A percentile compares a stretch with the other conserved stretches of the same genome.
Evolutionary conservation across 2,329 filamentous ascomycete genomes (phyloP).

Genomic region (Ploettnerulaceae sp.): DNA sequence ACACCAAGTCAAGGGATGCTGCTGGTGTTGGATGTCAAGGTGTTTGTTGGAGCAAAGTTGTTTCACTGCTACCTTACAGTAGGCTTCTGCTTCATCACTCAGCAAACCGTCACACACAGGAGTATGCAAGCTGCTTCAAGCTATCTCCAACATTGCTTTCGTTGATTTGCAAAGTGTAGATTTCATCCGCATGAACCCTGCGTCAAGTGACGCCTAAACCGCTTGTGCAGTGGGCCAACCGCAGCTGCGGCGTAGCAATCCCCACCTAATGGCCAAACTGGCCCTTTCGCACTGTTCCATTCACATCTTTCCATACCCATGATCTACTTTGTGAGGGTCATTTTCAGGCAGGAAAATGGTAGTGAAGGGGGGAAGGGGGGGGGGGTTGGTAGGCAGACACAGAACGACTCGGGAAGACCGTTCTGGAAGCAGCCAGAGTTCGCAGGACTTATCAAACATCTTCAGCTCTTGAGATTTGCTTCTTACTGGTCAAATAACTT

Average conservation of each 20-base stretch:
- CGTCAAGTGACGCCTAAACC: conserved; percentile 15
- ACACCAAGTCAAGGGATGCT: not conserved
- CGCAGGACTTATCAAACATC: not conserved
- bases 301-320: not conserved
- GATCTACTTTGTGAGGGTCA: not conserved
- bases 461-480: not conserved
- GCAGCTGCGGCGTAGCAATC: conserved; percentile 6
- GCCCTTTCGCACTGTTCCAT: conserved; percentile 2
- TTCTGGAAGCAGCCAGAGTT: not conserved
- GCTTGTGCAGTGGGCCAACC: not conserved
- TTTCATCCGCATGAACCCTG: conserved; percentile 7
- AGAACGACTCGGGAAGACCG: not conserved
- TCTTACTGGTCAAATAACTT: not conserved
- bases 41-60: too few relatives aligned
- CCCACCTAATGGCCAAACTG: conserved; percentile 3
- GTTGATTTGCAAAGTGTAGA: not conserved
- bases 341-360: not conserved
- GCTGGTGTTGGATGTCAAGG: too few relatives aligned
- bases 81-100: not conserved
- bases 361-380: not conserved
- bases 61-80: not conserved
- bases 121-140: not conserved
- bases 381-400: too few relatives aligned
- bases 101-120: conserved; percentile 4
- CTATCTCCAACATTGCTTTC: conserved; percentile 8